phyloP scores from a whole-genome alignment of 495 filamentous ascomycete genomes.

The Penicillium cataractarum region DNA sequence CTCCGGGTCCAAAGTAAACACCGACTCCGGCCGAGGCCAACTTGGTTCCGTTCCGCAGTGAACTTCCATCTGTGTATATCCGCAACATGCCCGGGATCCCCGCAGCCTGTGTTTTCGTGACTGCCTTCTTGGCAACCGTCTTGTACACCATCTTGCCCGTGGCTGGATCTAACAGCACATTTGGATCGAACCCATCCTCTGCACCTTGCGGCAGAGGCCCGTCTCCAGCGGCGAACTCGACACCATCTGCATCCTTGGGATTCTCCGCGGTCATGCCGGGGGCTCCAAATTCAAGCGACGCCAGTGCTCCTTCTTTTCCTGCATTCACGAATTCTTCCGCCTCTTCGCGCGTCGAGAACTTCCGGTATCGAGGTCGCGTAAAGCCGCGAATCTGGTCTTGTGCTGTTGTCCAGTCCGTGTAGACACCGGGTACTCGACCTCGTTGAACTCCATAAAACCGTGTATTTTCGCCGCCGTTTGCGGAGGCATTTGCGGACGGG shows the following conservation, averaged over 20 bases:
- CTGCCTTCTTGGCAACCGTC: conserved; percentile 48
- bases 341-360: conserved; percentile 75
- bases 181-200: conserved; percentile 66
- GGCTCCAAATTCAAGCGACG: conserved; percentile 32
- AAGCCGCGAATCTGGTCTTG: conserved; percentile 77
- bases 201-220: conserved; percentile 57
- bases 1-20: conserved; percentile 79
- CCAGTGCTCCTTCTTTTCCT: conserved; percentile 37
- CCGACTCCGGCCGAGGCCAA: conserved; percentile 81
- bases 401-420: conserved; percentile 81
- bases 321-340: conserved; percentile 72
- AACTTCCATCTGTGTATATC: conserved; percentile 91
- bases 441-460: conserved; percentile 84
- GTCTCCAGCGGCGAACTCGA: conserved; percentile 54
- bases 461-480: conserved; percentile 33
- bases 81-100: conserved; percentile 57
- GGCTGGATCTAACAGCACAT: conserved; percentile 55
- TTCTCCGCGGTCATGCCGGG: conserved; percentile 36
- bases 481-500: conserved; percentile 25
- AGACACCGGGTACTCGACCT: conserved; percentile 83
- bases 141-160: conserved; percentile 66
- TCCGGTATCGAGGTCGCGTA: conserved; percentile 78
- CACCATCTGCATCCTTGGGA: conserved; percentile 44
- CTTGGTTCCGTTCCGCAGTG: conserved; percentile 71
- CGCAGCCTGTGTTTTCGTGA: conserved; percentile 45